Evolutionary conservation across 2,329 filamentous ascomycete species (phyloP), one percentile per base, ranked within the genome.

Genomic region (Myriosclerotinia duriaeana): DNA sequence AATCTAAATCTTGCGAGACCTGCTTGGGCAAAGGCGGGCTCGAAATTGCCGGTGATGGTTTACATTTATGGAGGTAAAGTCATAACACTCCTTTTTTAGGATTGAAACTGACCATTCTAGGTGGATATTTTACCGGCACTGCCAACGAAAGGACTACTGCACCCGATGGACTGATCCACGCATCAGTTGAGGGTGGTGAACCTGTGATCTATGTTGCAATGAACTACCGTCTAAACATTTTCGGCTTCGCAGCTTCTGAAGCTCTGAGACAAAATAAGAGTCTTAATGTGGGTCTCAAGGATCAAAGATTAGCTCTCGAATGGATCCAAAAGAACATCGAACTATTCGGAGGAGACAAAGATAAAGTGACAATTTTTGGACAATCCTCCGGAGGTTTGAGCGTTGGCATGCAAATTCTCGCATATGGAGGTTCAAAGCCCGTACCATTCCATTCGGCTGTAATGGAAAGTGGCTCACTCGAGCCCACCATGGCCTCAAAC

Each of bases 191-290:
- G 44, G 81, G 81, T 65, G 79, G 78, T 20, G 12, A 77, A 53
- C 82, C 82, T 17, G 77, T 89, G 53, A 78, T 90, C 36, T 83
- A 80, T 60, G 82, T 88, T 58, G 83, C 80, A 73, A 83, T 88
- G 74, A 85, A 84, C 76, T 86, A 90, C 75, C 82, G 72, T 34
- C 40, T 73, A 11, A 71, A 68, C 11, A 69, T 85, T 3, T 79
- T 91, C 73, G 90, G 90, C 0, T 92, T 93, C 76, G 76, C 90
- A 60, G 82, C 84, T n/a, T 86, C 85, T 2, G 77, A 78, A n/a
- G 71, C 83, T 61, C 80, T 85, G 30, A 78, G 67, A 55, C 54
- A 38, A 0, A 58, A 67, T 1, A 69, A 69, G 14, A 67, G 64
- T 44, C 62, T 69, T 2, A 71, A 71, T 65, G 66, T 78, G 75